A percentile compares a stretch with the other conserved stretches of the same genome.
Evolutionary conservation across 2,329 filamentous ascomycete genomes (phyloP).

Genomic region (Pestalotiopsis sp.): DNA sequence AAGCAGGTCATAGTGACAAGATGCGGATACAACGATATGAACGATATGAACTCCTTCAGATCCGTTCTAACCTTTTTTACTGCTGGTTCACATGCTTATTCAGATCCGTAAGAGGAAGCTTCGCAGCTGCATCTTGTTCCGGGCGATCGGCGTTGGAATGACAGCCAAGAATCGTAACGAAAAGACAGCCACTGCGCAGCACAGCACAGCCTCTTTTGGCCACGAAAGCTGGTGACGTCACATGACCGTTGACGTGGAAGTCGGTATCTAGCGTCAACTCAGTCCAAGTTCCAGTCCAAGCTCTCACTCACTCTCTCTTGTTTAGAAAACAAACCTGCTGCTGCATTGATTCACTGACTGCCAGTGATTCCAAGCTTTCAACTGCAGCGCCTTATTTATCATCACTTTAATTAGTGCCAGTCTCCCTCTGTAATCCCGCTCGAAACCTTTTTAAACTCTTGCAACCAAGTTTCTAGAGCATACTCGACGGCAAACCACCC

Average conservation of each 20-base stretch:
- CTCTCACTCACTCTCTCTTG: neutral
- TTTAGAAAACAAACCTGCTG: neutral
- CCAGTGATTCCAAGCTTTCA: constrained; percentile 3
- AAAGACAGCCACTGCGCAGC: neutral
- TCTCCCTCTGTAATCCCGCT: neutral
- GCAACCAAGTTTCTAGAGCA: neutral
- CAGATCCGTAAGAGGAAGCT: neutral
- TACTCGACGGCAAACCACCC: neutral
- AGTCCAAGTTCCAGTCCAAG: neutral
- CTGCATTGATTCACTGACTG: neutral
- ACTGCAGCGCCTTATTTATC: neutral
- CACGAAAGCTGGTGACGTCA: constrained; percentile 2
- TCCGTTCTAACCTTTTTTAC: too few species aligned
- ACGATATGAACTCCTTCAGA: too few species aligned
- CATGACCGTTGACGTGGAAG: neutral
- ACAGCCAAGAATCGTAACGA: neutral
- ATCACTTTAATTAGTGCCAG: neutral
- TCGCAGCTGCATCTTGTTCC: neutral
- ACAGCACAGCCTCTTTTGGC: constrained; percentile 4
- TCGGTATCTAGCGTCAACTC: neutral
- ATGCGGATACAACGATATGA: too few species aligned
- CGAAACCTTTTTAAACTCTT: neutral
- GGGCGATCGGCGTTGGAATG: neutral
- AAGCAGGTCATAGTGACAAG: too few species aligned
- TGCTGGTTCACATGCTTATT: too few species aligned